Evolutionary conservation across 169 alveolate species (phyloP), one percentile per base, ranked within the genome.

Genomic region (Babesia sp.): DNA sequence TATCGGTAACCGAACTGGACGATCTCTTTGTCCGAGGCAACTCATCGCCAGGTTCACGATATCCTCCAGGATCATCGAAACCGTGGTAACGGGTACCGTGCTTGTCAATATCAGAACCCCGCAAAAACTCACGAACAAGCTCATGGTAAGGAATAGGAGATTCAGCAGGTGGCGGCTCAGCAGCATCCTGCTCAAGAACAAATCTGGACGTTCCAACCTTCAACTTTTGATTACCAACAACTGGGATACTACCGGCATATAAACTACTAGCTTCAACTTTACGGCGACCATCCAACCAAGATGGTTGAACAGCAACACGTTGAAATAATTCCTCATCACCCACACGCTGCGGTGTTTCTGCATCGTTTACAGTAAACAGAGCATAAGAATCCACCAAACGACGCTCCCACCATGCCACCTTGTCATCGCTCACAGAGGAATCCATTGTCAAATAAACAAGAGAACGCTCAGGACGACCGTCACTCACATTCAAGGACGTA

Each of bases 381-480:
- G 74, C 74, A 14, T 64, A 64, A 3, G 74, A 46, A 12, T 64
- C 74, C 12, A 50, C 59, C n/a, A 64, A 50, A 16, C 73, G 61
- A 66, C 74, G 60, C 60, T 79, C 87, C 87, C 87, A 79, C 87
- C 87, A 79, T 16, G 39, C 24, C 53, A 71, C 87, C 70, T 79
- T 79, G 64, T 79, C 87, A n/a, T 79, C 87, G 29, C 72, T 79
- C 41, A 79, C 87, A n/a, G 72, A 31, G 42, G 87, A 79, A 54
- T 79, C 87, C 87, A 79, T 79, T n/a, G 87, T 79, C 58, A 79
- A 48, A 42, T 79, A 79, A 18, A 79, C 87, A 67, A 79, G 26
- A 28, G 75, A 53, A 22, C 87, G 73, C 34, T 39, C 48, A 6
- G 64, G 41, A 8, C 9, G 14, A 44, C 20, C 42, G 4, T 46